These are phyloP conservation scores for Nakazawaea siamensis DNA, from an alignment of 805 yeast genomes.

Conservation along the genomic window DNA sequence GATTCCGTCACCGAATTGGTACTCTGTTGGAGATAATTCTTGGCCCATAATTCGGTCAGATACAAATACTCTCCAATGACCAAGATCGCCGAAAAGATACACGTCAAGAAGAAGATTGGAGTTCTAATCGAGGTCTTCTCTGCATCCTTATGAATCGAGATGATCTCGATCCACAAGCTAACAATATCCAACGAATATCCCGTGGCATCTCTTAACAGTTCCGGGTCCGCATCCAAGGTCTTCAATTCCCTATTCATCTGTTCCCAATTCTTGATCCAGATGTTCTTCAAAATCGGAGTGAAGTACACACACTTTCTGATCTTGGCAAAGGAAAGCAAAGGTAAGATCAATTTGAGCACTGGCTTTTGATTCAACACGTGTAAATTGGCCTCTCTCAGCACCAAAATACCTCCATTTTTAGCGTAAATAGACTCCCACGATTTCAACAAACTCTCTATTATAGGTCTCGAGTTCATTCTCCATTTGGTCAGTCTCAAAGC, in stretches of 20 bases:
- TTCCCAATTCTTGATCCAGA: conserved; percentile 62
- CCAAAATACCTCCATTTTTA: conserved; percentile 54
- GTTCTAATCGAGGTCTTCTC: conserved; percentile 63
- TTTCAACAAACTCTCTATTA: conserved; percentile 46
- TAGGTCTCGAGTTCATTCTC: conserved; percentile 57
- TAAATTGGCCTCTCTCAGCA: conserved; percentile 41
- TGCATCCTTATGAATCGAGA: conserved; percentile 56
- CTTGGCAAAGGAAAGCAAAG: conserved; percentile 58
- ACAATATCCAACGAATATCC: conserved; percentile 50
- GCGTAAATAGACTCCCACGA: conserved; percentile 63
- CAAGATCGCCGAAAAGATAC: conserved; percentile 55
- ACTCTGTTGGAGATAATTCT: conserved; percentile 19
- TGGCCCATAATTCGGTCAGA: conserved; percentile 46
- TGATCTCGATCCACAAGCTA: conserved; percentile 64
- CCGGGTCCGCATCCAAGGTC: conserved; percentile 42
- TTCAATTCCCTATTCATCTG: conserved; percentile 47
- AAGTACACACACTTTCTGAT: conserved; percentile 55
- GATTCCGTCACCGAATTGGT: conserved; percentile 13
- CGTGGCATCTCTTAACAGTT: conserved; percentile 57
- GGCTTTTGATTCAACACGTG: conserved; percentile 43
- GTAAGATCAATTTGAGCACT: conserved; percentile 56
- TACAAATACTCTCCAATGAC: conserved; percentile 56
- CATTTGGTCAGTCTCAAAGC: conserved; percentile 48
- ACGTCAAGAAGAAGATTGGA: conserved; percentile 68
- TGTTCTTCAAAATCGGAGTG: conserved; percentile 50